A percentile compares a stretch with the other conserved stretches of the same genome.
Evolutionary conservation across 305 asterid genomes (phyloP).

Genomic region (Coffea humblotiana): DNA sequence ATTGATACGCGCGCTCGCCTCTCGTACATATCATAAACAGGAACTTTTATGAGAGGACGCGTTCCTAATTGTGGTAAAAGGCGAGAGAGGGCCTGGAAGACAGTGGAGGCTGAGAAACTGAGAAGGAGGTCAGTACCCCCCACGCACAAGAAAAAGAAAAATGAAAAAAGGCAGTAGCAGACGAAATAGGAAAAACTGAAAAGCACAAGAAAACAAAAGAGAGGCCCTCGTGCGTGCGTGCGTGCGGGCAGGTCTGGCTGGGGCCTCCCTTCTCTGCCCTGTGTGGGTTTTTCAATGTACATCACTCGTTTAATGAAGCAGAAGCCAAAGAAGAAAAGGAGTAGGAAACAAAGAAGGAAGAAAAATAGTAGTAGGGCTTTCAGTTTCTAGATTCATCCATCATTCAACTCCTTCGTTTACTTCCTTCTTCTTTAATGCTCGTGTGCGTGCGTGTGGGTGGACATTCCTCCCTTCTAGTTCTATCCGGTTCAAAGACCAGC

Average conservation of each 20-base stretch:
- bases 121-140: no score
- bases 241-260: conserved; percentile 22
- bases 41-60: no score
- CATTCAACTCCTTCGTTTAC: not conserved
- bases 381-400: no score
- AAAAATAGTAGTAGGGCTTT: not conserved
- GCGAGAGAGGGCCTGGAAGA: conserved; percentile 10
- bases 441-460: conserved; percentile 66
- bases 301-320: conserved; percentile 64
- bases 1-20: not conserved
- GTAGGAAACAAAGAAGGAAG: not conserved
- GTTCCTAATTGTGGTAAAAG: no score
- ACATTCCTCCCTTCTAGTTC: conserved; percentile 33
- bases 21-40: no score
- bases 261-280: conserved; percentile 17
- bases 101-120: conserved; percentile 1
- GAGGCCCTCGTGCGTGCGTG: conserved; percentile 96
- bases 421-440: not conserved
- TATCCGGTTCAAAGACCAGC: not conserved
- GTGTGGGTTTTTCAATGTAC: conserved; percentile 51
- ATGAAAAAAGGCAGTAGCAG: not conserved
- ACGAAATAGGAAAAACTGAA: conserved; percentile 1
- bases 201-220: conserved; percentile 62
- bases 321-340: conserved; percentile 5
- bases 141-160: not conserved